A percentile compares a stretch with the other conserved stretches of the same genome.
Conservation (phyloP, 1,284 basidiomycete genomes). For the Tilletia caries region DNA sequence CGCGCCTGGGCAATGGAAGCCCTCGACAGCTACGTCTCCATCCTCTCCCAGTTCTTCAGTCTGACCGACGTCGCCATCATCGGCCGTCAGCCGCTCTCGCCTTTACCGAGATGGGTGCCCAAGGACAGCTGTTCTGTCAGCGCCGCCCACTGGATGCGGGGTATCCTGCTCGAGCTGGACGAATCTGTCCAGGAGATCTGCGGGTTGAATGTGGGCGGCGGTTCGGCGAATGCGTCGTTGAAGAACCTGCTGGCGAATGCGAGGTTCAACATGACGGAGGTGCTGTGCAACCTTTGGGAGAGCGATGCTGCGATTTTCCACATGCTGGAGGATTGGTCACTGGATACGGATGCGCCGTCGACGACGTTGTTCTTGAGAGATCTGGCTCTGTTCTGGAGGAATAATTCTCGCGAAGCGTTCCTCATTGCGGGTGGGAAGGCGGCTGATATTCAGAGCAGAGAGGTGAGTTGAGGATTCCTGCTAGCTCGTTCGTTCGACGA, state of each 20-base stretch:
- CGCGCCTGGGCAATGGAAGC: constrained; percentile 86
- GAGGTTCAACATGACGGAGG: constrained; percentile 82
- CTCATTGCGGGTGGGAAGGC: constrained; percentile 73
- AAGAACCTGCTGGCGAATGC: constrained; percentile 74
- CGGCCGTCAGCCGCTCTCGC: constrained; percentile 60
- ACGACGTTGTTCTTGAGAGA: constrained; percentile 65
- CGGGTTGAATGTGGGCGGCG: constrained; percentile 68
- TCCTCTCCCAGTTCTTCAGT: constrained; percentile 83
- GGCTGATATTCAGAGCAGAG: not conserved
- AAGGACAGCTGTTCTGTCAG: constrained; percentile 74
- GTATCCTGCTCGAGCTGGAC: constrained; percentile 75
- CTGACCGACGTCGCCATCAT: constrained; percentile 68
- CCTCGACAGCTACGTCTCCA: constrained; percentile 78
- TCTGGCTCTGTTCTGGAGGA: constrained; percentile 77
- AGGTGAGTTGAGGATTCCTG: not conserved
- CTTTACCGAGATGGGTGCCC: constrained; percentile 68
- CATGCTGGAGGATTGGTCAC: constrained; percentile 78
- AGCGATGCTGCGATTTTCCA: constrained; percentile 81
- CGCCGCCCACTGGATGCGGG: constrained; percentile 74
- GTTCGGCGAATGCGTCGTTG: constrained; percentile 50
- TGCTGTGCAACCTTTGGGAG: constrained; percentile 75
- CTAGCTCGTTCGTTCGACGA: not conserved
- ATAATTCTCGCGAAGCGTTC: constrained; percentile 73
- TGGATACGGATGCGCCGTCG: constrained; percentile 58
- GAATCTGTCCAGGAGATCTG: constrained; percentile 80